Base-by-base conservation (phyloP, 164 flowering plant species). In the Taxillus chinensis region DNA sequence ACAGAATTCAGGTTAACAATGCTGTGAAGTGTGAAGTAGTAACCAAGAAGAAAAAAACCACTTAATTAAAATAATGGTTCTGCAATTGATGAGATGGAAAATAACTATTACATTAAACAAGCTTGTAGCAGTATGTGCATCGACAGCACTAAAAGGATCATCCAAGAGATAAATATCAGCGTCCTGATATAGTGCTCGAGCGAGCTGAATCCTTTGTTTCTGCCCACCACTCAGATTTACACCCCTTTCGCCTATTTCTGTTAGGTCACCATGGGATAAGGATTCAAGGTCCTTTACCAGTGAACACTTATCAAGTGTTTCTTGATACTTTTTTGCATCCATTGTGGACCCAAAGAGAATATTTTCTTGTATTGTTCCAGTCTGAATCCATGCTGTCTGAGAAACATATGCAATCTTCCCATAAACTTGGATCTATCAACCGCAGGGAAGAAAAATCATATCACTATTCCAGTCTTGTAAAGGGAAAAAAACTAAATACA, bases 61-160 rank as follows among this genome's bases (percentile, higher is more conserved):
- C n/a, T n/a, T 27, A 27, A 27, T 2, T 27, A 27, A 27, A 27
- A 27, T 27, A 27, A 27, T 27, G 27, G 27, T 27, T 2, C 27
- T 27, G 27, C 27, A 27, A 27, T 27, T 27, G 4, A 13, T 60
- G 49, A 42, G 2, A 39, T 38, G 3, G 15, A 4, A 12, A 46
- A 39, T 10, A 5, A 12, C 1, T 27, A 6, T 59, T 71, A 63
- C 70, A 63, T 63, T 71, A 27, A 71, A 71, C 14, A 67, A 39
- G 57, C 67, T 67, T 41, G 71, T 16, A 41, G 70, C 67, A 8
- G 74, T 71, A 50, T 71, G 74, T 41, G 74, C 74, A 67, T 71
- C 74, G 39, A 71, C 71, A n/a, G 74, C 71, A 56, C 74, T 71
- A 40, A 71, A 71, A 10, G 74, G 74, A n/a, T 71, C 74, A 51